Evolutionary conservation across 2,329 filamentous ascomycete genomes (phyloP).

Genomic region (Apiospora aurea): DNA sequence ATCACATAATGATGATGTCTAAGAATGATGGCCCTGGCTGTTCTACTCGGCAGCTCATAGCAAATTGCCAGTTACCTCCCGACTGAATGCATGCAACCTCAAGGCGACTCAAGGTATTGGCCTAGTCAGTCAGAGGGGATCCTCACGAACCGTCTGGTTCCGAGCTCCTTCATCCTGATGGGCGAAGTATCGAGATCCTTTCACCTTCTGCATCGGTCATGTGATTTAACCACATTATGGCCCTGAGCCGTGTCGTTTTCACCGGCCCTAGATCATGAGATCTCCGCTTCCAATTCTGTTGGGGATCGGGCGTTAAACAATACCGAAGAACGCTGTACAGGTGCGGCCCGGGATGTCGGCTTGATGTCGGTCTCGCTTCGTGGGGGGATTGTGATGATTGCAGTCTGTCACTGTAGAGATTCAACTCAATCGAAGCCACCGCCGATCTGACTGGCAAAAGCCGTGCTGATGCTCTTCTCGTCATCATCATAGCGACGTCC

Average conservation of each 20-base stretch:
- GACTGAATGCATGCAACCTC: not conserved
- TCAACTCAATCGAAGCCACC: conserved; percentile 47
- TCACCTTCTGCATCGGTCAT: conserved; percentile 7
- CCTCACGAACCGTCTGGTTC: not conserved
- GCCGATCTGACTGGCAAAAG: conserved; percentile 94
- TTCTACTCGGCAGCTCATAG: not conserved
- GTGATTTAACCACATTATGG: not conserved
- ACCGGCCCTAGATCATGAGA: conserved; percentile 5
- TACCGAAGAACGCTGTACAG: conserved; percentile 5
- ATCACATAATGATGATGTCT: conserved; percentile 1
- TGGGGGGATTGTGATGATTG: not conserved
- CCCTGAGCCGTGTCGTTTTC: not conserved
- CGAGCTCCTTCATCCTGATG: not conserved
- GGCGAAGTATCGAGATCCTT: not conserved
- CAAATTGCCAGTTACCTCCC: not conserved
- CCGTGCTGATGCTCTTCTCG: conserved; percentile 93
- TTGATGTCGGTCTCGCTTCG: not conserved
- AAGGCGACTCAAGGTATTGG: not conserved
- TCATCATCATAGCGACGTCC: conserved; percentile 85
- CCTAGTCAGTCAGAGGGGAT: not conserved
- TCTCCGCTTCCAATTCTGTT: conserved; percentile 13
- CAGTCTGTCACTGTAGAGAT: conserved; percentile 15
- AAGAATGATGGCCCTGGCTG: not conserved
- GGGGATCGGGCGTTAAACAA: not conserved
- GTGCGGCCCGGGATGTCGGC: conserved; percentile 7